phyloP scores from a whole-genome alignment of 192 early-diverging fungal species.

The Dissophora globulifera region DNA sequence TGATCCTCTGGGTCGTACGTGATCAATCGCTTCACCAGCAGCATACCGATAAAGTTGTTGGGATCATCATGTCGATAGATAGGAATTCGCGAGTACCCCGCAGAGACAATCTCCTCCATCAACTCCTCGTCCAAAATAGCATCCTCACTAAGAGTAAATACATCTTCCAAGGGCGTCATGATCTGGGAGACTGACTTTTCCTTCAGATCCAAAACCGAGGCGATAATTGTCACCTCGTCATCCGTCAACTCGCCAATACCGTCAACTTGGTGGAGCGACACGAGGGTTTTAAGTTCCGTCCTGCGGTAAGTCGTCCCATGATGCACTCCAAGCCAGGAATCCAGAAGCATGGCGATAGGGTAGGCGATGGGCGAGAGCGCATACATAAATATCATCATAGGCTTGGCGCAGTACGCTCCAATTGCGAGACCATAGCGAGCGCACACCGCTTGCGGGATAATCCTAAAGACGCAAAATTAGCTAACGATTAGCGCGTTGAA shows the following conservation, averaged over 20 bases:
- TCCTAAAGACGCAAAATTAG: slow-evolving; percentile 1
- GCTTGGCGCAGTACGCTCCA: slow-evolving; percentile 85
- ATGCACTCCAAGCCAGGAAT: slow-evolving; percentile 86
- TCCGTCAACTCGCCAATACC: slow-evolving; percentile 75
- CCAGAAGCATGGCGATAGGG: slow-evolving; percentile 89
- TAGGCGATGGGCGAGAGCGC: slow-evolving; percentile 82
- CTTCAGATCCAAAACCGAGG: slow-evolving; percentile 79
- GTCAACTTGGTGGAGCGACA: slow-evolving; percentile 77
- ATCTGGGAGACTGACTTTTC: slow-evolving; percentile 75
- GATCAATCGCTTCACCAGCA: slow-evolving; percentile 79
- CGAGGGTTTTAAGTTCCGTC: slow-evolving; percentile 79
- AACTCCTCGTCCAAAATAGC: slow-evolving; percentile 66
- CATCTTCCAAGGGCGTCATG: slow-evolving; percentile 79
- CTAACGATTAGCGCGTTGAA: no score
- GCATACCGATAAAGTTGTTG: slow-evolving; percentile 77
- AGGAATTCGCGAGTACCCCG: slow-evolving; percentile 84
- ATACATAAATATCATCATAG: slow-evolving; percentile 74
- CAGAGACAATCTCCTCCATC: slow-evolving; percentile 69
- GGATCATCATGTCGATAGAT: slow-evolving; percentile 68
- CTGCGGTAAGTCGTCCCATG: slow-evolving; percentile 87
- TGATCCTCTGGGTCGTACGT: slow-evolving; percentile 80
- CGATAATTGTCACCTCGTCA: slow-evolving; percentile 85
- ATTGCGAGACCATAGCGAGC: slow-evolving; percentile 92
- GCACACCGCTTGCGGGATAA: slow-evolving; percentile 75
- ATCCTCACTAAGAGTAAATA: slow-evolving; percentile 73